phyloP scores from a whole-genome alignment of 352 stramenopile species.

The Phytophthora cryptogea region DNA sequence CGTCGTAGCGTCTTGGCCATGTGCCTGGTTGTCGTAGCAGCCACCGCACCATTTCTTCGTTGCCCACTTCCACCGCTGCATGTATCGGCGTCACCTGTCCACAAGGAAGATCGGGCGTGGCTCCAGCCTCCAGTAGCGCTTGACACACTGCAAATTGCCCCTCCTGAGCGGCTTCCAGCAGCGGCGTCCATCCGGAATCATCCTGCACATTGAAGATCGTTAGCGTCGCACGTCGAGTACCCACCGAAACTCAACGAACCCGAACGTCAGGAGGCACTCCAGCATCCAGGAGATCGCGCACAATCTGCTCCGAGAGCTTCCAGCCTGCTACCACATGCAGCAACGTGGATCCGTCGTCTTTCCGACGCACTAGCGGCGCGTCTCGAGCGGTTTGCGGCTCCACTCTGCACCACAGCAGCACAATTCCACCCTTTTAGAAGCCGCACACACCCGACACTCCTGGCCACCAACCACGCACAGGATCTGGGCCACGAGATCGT shows the following conservation, averaged over 20 bases:
- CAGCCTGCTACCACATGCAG: constrained; percentile 61
- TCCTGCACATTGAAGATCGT: constrained; percentile 26
- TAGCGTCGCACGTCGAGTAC: neutral
- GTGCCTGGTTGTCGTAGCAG: constrained; percentile 45
- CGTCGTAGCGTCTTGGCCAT: constrained; percentile 39
- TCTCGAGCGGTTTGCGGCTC: constrained; percentile 42
- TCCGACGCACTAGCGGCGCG: constrained; percentile 16
- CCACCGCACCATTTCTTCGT: constrained; percentile 58
- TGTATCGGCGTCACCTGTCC: constrained; percentile 50
- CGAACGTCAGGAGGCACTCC: constrained; percentile 43
- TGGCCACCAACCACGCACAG: constrained; percentile 39
- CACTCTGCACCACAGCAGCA: constrained; percentile 37
- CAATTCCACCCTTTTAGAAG: neutral
- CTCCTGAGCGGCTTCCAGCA: constrained; percentile 67
- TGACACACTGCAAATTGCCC: constrained; percentile 55
- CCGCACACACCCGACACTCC: neutral
- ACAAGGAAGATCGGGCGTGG: constrained; percentile 42
- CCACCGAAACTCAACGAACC: constrained; percentile 4
- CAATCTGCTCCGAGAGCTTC: constrained; percentile 58
- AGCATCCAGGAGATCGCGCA: constrained; percentile 41
- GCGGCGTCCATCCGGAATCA: constrained; percentile 55
- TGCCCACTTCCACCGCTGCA: constrained; percentile 57
- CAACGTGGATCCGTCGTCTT: constrained; percentile 55
- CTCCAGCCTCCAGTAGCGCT: constrained; percentile 47
- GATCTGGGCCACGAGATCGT: constrained; percentile 53